These are phyloP conservation scores for Hypoxylon sp. DNA, from an alignment of 2,329 filamentous ascomycete genomes.

Conservation along the genomic window DNA sequence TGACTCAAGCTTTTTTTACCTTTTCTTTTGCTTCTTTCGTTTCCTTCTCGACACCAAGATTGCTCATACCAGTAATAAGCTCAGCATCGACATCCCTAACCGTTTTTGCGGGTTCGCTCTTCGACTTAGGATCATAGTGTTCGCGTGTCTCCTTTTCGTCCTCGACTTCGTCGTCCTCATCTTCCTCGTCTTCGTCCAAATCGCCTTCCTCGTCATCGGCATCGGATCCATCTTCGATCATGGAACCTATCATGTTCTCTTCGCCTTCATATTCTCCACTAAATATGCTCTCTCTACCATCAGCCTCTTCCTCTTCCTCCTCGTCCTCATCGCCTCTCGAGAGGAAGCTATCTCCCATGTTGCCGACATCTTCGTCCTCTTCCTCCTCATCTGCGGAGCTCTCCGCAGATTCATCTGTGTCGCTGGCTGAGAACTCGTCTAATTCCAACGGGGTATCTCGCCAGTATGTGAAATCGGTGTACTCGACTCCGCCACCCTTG, in stretches of 20 bases:
- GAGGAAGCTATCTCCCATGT: conserved; percentile 62
- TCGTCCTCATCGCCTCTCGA: conserved; percentile 56
- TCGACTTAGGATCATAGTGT: conserved; percentile 28
- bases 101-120: conserved; percentile 42
- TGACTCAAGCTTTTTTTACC: conserved; percentile 12
- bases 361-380: conserved; percentile 63
- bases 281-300: conserved; percentile 57
- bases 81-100: conserved; percentile 68
- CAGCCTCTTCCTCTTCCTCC: conserved; percentile 53
- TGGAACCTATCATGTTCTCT: conserved; percentile 59
- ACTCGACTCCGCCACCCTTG: conserved; percentile 91
- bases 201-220: conserved; percentile 57
- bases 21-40: conserved; percentile 49
- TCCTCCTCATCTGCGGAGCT: conserved; percentile 60
- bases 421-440: conserved; percentile 90
- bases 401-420: conserved; percentile 59
- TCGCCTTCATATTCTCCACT: conserved; percentile 63
- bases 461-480: conserved; percentile 98
- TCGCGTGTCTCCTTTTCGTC: conserved; percentile 56
- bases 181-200: conserved; percentile 53
- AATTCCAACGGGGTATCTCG: conserved; percentile 86
- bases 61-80: conserved; percentile 72
- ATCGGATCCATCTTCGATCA: conserved; percentile 58
- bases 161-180: conserved; percentile 45
- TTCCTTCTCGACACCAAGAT: conserved; percentile 64